Percentiles rank a stretch among this genome's conserved stretches.
These are phyloP conservation scores for Ogataea saltuana DNA, from an alignment of 805 yeast genomes.

Conservation along the genomic window DNA sequence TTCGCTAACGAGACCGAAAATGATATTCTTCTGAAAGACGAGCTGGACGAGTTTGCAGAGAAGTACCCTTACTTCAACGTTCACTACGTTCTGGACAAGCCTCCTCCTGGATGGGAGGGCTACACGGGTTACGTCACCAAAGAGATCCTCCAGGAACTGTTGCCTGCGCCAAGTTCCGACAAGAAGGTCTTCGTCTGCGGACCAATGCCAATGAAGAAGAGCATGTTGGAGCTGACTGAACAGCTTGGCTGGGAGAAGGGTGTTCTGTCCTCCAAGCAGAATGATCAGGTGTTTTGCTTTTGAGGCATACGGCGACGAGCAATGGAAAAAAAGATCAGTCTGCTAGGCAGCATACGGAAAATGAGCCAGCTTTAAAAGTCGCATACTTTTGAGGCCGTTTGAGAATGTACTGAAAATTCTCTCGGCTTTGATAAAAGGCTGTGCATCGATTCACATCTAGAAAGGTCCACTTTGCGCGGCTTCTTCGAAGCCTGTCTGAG, in stretches of 20 bases:
- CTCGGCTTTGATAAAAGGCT: too few relatives aligned
- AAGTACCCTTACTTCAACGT: constrained; percentile 64
- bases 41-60: constrained; percentile 66
- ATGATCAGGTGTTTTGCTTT: constrained; percentile 41
- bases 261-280: constrained; percentile 30
- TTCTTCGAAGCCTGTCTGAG: too few relatives aligned
- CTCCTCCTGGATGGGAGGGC: constrained; percentile 59
- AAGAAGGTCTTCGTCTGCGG: constrained; percentile 72
- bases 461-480: too few relatives aligned
- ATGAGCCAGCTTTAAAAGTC: too few relatives aligned
- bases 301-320: constrained; percentile 17
- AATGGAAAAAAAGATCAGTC: too few relatives aligned
- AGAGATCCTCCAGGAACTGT: constrained; percentile 52
- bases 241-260: constrained; percentile 62
- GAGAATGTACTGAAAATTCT: too few relatives aligned
- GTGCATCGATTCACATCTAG: too few relatives aligned
- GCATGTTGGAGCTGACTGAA: constrained; percentile 48
- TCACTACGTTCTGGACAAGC: constrained; percentile 56
- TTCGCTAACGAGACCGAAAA: constrained; percentile 77
- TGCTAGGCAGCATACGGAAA: too few relatives aligned
- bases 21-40: constrained; percentile 71
- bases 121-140: constrained; percentile 60
- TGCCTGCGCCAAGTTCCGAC: constrained; percentile 52
- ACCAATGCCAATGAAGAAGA: constrained; percentile 66
- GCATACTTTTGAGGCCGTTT: too few relatives aligned